phyloP scores from a whole-genome alignment of 2,329 filamentous ascomycete genomes.

The Colletotrichum acutatum region DNA sequence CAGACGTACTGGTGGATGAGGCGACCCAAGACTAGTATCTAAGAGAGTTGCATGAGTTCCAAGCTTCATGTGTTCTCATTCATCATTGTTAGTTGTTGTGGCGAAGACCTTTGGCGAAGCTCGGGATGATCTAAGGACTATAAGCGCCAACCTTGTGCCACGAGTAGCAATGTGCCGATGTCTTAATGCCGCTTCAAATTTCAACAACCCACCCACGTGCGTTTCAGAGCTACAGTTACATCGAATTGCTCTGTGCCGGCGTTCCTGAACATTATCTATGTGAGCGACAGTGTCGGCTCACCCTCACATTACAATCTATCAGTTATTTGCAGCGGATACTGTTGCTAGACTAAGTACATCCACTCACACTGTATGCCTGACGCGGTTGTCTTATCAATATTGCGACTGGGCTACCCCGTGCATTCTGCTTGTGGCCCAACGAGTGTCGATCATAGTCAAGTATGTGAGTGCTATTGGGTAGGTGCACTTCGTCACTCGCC shows the following conservation, averaged over 20 bases:
- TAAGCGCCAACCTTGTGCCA: too few relatives aligned
- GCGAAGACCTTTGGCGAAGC: background rate
- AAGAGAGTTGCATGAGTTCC: background rate
- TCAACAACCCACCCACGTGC: background rate
- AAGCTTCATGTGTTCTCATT: background rate
- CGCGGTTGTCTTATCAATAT: background rate
- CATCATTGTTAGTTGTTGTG: background rate
- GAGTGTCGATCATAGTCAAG: background rate
- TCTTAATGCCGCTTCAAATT: background rate
- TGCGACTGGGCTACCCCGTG: background rate
- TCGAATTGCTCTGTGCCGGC: too few relatives aligned
- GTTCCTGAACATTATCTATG: too few relatives aligned
- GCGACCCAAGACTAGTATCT: background rate
- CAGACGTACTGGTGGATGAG: background rate
- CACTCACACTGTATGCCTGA: background rate
- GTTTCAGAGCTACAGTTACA: too few relatives aligned
- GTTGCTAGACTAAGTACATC: background rate
- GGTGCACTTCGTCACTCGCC: background rate
- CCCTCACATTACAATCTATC: too few relatives aligned
- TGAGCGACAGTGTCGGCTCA: too few relatives aligned
- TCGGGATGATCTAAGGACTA: background rate
- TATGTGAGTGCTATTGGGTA: background rate
- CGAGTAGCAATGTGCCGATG: background rate
- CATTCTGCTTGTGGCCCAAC: background rate
- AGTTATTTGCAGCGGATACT: too few relatives aligned